Evolutionary conservation across 495 filamentous ascomycete species (phyloP).

Genomic region (Annulohypoxylon moriforme): DNA sequence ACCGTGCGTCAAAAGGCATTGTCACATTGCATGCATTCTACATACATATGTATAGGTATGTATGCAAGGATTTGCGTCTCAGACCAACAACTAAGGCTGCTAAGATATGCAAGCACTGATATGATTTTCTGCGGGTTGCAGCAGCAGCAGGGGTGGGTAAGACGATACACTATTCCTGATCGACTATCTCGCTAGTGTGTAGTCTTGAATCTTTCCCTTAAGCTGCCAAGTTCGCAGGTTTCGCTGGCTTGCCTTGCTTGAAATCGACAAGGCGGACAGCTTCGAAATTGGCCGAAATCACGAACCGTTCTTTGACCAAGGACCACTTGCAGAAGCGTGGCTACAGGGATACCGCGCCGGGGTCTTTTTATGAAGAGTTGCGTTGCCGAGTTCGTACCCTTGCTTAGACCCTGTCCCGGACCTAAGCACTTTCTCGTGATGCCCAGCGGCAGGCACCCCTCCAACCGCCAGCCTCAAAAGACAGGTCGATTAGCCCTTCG

Average conservation of each 20-base stretch:
- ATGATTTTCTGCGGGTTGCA: constrained; percentile 2
- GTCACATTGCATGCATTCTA: constrained; percentile 30
- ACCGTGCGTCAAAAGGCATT: constrained; percentile 7
- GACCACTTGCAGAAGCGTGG: constrained; percentile 10
- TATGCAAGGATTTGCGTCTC: constrained; percentile 15
- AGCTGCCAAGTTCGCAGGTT: neutral
- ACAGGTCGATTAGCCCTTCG: constrained; percentile 1
- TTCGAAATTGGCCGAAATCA: constrained; percentile 16
- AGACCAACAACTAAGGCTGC: constrained; percentile 3
- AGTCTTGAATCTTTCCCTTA: neutral
- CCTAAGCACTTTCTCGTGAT: neutral
- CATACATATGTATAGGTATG: neutral
- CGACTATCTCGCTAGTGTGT: neutral
- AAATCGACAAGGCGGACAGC: neutral
- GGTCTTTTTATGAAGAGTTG: constrained; percentile 10
- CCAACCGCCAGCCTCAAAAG: constrained; percentile 3
- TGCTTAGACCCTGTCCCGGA: constrained; percentile 1
- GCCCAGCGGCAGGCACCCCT: constrained; percentile 13
- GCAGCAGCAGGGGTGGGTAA: neutral
- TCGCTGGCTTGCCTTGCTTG: neutral
- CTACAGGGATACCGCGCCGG: constrained; percentile 11
- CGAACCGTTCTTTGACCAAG: neutral
- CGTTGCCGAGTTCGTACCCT: constrained; percentile 14
- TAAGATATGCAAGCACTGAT: constrained; percentile 5
- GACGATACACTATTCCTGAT: neutral